Base-by-base conservation (phyloP, 164 flowering plant species). In the Magnolia kwangsiensis region DNA sequence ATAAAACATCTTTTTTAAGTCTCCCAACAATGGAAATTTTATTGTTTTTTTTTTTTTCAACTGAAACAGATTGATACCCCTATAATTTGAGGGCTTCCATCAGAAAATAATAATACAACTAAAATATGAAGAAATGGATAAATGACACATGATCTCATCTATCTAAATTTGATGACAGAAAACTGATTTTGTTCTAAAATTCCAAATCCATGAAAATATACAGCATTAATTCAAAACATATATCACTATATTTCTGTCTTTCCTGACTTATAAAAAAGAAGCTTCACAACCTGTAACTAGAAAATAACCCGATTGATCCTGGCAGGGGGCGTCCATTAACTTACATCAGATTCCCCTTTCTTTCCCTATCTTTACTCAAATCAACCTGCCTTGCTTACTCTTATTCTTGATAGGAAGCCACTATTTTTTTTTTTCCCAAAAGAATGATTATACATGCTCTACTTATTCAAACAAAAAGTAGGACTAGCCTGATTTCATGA, bases 351-450 rank as follows among this genome's bases (percentile, higher is more conserved):
- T 64, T 70, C 67, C 51, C 71, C 69, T 75, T 69, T 51, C 77
- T 74, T 78, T 31, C 77, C 27, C 9, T 63, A 75, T 37, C 10
- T 55, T 55, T 55, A 20, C 72, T 67, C 58, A 58, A 76, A 63
- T 29, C 8, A n/a, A 37, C 55, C 55, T 63, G 71, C 77, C 61
- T 55, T 55, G 61, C 51, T 74, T 74, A 50, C 24, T 73, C 51
- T 67, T 73, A 69, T 50, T 78, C 73, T 73, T 45, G 59, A 37
- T 68, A 75, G 29, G 65, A 37, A 79, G 51, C 67, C 70, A 50
- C 13, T 20, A 31, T 50, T 74, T 76, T 31, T n/a, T n/a, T 73
- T 67, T 51, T 50, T 2, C 27, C 78, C 55, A 69, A 79, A 75
- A 72, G 50, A 72, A 72, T 66, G 67, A 68, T 64, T 66, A 67